These are phyloP conservation scores for Suhomyces terraborum DNA, from an alignment of 1,139 yeast genomes.

Conservation along the genomic window DNA sequence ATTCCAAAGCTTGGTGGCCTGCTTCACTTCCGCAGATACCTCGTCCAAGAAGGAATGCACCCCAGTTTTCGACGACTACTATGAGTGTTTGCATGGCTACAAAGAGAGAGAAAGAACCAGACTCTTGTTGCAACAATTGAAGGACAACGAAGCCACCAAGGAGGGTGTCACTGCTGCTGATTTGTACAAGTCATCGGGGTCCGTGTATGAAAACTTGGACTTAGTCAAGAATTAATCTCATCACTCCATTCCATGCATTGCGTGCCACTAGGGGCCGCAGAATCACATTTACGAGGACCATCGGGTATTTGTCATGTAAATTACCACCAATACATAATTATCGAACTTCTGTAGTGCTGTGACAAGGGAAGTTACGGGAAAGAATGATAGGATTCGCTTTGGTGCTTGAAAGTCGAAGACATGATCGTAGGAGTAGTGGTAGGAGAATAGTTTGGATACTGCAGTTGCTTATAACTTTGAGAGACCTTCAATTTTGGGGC, in stretches of 20 bases:
- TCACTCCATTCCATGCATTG: conserved; percentile 7
- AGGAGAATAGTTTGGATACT: no score
- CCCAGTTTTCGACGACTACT: conserved; percentile 50
- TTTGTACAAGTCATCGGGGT: conserved; percentile 46
- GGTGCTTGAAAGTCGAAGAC: no score
- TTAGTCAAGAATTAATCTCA: conserved; percentile 31
- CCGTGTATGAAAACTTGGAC: conserved; percentile 49
- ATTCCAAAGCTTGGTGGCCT: conserved; percentile 48
- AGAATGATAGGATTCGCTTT: background rate
- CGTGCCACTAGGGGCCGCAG: conserved; percentile 7
- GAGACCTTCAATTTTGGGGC: no score
- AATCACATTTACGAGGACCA: conserved; percentile 5
- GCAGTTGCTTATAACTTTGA: no score
- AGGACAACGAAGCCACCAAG: conserved; percentile 43
- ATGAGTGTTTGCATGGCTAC: conserved; percentile 51
- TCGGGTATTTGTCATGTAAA: conserved; percentile 7
- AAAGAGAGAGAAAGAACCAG: conserved; percentile 52
- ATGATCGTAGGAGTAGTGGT: no score
- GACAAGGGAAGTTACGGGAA: background rate
- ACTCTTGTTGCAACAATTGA: conserved; percentile 49
- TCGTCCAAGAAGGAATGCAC: conserved; percentile 44
- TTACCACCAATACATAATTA: conserved; percentile 5
- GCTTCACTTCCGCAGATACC: conserved; percentile 52
- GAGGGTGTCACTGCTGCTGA: conserved; percentile 48
- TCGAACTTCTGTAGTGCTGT: background rate